Evolutionary conservation across 768 basidiomycete species (phyloP).

Genomic region (Wakefieldia striispora): DNA sequence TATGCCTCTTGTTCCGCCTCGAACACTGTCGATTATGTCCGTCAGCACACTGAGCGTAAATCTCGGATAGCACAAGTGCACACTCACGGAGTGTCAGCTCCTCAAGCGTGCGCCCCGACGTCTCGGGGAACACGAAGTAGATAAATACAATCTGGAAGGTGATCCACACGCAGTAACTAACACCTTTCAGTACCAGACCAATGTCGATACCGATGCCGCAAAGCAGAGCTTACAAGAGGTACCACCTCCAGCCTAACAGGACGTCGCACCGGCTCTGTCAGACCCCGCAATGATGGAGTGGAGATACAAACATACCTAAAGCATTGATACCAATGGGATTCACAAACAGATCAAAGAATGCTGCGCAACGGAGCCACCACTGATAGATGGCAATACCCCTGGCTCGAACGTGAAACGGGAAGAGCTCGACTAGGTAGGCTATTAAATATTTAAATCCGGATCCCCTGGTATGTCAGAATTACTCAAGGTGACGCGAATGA

Average conservation of each 20-base stretch:
- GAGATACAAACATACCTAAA: not conserved
- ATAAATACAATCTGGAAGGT: not conserved
- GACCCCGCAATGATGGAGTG: too few relatives aligned
- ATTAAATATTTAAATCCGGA: not conserved
- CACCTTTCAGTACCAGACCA: not conserved
- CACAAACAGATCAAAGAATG: slow-evolving; percentile 3
- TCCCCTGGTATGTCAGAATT: not conserved
- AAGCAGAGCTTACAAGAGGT: slow-evolving; percentile 3
- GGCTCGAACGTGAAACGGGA: slow-evolving; percentile 59
- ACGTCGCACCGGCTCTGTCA: not conserved
- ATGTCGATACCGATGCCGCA: too few relatives aligned
- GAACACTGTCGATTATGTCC: slow-evolving; percentile 1
- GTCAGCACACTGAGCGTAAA: slow-evolving; percentile 23
- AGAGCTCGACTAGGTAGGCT: slow-evolving; percentile 64
- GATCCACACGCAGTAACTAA: slow-evolving; percentile 4
- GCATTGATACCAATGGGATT: slow-evolving; percentile 10
- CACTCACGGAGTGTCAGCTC: not conserved
- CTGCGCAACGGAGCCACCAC: slow-evolving; percentile 45
- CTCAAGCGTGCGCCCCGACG: not conserved
- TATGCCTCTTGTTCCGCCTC: slow-evolving; percentile 1
- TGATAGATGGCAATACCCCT: slow-evolving; percentile 62
- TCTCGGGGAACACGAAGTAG: not conserved
- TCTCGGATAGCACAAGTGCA: not conserved
- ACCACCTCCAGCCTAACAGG: slow-evolving; percentile 12
- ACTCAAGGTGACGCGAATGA: too few relatives aligned